Evolutionary conservation across 2,329 filamentous ascomycete species (phyloP).

Genomic region (Ilyonectria robusta): DNA sequence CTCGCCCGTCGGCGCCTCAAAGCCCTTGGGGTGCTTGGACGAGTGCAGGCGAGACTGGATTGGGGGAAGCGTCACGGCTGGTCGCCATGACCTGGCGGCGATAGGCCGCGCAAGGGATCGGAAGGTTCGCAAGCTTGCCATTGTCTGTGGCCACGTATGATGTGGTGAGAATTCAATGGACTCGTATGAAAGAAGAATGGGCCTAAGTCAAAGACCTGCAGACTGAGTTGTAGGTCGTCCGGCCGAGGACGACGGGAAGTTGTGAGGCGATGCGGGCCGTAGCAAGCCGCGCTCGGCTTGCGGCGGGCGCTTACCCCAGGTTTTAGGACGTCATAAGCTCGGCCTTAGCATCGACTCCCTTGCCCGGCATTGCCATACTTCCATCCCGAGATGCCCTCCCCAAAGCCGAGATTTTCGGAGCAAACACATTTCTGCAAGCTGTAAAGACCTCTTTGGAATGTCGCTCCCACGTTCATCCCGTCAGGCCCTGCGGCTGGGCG

Average conservation of each 20-base stretch:
- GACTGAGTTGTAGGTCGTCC: conserved; percentile 14
- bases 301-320: conserved; percentile 44
- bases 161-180: neutral
- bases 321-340: conserved; percentile 42
- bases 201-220: conserved; percentile 23
- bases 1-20: conserved; percentile 76
- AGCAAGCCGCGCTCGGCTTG: conserved; percentile 14
- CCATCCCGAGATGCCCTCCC: conserved; percentile 27
- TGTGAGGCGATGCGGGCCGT: conserved; percentile 8
- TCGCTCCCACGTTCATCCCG: conserved; percentile 62
- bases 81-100: conserved; percentile 41
- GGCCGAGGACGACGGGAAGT: conserved; percentile 35
- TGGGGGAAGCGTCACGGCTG: conserved; percentile 52
- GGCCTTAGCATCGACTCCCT: conserved; percentile 37
- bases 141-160: conserved; percentile 40
- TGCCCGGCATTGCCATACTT: conserved; percentile 32
- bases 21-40: conserved; percentile 72
- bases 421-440: conserved; percentile 19
- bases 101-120: conserved; percentile 55
- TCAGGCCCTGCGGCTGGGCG: conserved; percentile 59
- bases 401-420: conserved; percentile 11
- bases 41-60: conserved; percentile 64
- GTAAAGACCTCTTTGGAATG: conserved; percentile 54
- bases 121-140: conserved; percentile 59
- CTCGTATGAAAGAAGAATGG: conserved; percentile 2